Evolutionary conservation across 1,284 basidiomycete genomes (phyloP).

Genomic region (Tremellales sp.): DNA sequence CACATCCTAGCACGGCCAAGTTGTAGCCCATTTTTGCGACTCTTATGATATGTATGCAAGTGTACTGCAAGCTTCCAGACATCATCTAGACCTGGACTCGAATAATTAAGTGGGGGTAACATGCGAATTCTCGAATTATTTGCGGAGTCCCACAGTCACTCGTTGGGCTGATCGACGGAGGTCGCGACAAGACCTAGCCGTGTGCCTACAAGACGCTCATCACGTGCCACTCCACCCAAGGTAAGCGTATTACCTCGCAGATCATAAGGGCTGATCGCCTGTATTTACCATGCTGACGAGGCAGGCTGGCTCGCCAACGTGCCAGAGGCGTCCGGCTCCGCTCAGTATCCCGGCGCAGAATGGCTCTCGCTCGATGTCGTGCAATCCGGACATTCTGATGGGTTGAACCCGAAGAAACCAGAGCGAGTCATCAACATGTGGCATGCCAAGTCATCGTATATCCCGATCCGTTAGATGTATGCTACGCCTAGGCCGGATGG

Average conservation of each 20-base stretch:
- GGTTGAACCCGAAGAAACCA: background rate
- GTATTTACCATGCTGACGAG: constrained; percentile 12
- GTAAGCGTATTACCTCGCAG: background rate
- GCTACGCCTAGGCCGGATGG: background rate
- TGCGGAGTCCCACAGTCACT: too few species aligned
- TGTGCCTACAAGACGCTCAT: background rate
- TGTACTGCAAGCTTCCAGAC: too few species aligned
- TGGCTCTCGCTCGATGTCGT: constrained; percentile 10
- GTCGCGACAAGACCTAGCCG: too few species aligned
- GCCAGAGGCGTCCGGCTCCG: constrained; percentile 1
- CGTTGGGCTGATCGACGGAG: too few species aligned
- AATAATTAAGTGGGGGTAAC: too few species aligned
- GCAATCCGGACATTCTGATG: constrained; percentile 9
- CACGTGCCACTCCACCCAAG: constrained; percentile 2
- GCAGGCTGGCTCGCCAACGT: constrained; percentile 5
- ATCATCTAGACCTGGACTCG: too few species aligned
- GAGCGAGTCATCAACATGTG: constrained; percentile 1
- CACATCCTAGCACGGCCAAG: constrained; percentile 71
- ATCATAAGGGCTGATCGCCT: background rate
- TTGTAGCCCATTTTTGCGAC: constrained; percentile 50
- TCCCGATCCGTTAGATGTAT: constrained; percentile 4
- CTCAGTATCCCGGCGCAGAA: constrained; percentile 2
- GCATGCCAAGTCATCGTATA: constrained; percentile 1
- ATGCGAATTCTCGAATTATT: too few species aligned
- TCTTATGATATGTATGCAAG: background rate